These are phyloP conservation scores for Moricandia moricandioides DNA, from an alignment of 345 rosid genomes.

Conservation along the genomic window DNA sequence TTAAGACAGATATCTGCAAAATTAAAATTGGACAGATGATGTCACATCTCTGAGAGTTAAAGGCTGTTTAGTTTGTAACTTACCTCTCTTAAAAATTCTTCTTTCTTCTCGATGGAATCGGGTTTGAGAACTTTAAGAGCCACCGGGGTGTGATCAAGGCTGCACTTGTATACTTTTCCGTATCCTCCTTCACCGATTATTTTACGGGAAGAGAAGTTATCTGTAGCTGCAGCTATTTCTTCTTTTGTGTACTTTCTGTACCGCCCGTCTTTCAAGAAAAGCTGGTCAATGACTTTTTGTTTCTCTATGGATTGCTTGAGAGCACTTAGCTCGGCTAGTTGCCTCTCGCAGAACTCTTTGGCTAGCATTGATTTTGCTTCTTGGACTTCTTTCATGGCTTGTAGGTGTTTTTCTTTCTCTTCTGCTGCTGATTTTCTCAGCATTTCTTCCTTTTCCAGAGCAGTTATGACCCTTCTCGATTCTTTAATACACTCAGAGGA, in stretches of 20 bases:
- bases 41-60: neutral
- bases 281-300: conserved; percentile 59
- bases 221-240: conserved; percentile 65
- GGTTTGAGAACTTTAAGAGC: conserved; percentile 74
- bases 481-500: conserved; percentile 73
- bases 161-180: conserved; percentile 87
- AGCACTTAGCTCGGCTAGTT: conserved; percentile 14
- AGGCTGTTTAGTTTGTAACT: neutral
- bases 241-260: conserved; percentile 67
- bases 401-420: conserved; percentile 63
- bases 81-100: conserved; percentile 71
- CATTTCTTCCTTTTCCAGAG: conserved; percentile 63
- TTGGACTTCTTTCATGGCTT: conserved; percentile 64
- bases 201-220: conserved; percentile 54
- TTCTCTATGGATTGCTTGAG: conserved; percentile 65
- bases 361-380: conserved; percentile 66
- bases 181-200: conserved; percentile 87
- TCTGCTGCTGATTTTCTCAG: conserved; percentile 62
- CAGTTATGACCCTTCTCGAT: conserved; percentile 54
- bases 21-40: neutral
- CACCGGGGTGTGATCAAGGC: conserved; percentile 73
- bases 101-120: conserved; percentile 56
- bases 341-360: neutral
- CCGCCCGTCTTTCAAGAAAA: conserved; percentile 57
- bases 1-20: conserved; percentile 76